These are phyloP conservation scores for Strobilomyces confusus DNA, from an alignment of 768 basidiomycete species.

Conservation along the genomic window DNA sequence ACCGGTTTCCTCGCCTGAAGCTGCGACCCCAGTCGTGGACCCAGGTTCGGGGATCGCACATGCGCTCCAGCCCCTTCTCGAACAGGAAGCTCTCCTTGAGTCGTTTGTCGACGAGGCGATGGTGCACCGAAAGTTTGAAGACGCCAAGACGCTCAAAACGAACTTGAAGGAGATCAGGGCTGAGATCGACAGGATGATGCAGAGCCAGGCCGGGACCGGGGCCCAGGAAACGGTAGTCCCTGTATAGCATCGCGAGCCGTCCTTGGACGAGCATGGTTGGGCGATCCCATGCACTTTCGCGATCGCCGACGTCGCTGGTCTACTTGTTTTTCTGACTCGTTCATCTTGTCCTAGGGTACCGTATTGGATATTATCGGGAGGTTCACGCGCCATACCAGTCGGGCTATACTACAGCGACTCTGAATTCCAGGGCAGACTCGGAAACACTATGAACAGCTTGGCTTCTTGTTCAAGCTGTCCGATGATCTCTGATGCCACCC, in stretches of 20 bases:
- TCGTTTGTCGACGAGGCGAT: slow-evolving; percentile 89
- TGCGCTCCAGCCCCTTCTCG: slow-evolving; percentile 80
- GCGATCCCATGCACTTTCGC: background rate
- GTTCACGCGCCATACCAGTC: background rate
- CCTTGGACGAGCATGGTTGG: background rate
- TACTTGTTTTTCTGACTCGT: background rate
- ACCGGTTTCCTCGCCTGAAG: slow-evolving; percentile 10
- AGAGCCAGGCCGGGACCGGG: slow-evolving; percentile 24
- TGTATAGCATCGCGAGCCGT: background rate
- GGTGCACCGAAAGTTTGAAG: slow-evolving; percentile 91
- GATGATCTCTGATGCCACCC: no score
- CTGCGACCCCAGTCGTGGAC: slow-evolving; percentile 39
- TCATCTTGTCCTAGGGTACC: background rate
- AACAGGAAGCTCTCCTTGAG: slow-evolving; percentile 91
- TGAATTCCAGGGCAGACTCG: no score
- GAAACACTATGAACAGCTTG: no score
- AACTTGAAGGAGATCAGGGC: slow-evolving; percentile 79
- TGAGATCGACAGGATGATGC: slow-evolving; percentile 74
- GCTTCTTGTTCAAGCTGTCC: no score
- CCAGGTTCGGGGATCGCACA: slow-evolving; percentile 68
- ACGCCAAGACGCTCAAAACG: slow-evolving; percentile 76
- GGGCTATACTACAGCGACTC: no score
- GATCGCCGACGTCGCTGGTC: background rate
- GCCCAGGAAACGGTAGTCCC: background rate
- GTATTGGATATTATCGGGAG: slow-evolving; percentile 7